Conservation (phyloP, 148 eudicot genomes). For the Heliosperma pusillum region DNA sequence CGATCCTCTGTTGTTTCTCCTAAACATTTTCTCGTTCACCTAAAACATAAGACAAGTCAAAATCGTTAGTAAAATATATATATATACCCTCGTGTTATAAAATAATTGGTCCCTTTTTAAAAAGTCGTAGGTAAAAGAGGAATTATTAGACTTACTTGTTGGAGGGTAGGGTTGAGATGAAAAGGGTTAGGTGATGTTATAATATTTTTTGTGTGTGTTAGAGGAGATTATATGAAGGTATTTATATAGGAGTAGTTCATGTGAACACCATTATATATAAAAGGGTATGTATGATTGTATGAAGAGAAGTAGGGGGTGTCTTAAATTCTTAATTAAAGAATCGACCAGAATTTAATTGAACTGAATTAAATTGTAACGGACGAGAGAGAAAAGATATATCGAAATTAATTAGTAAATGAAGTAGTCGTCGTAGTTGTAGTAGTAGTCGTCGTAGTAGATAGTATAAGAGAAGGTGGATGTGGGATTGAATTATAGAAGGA, state of each 20-base stretch:
- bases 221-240: background rate
- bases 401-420: background rate
- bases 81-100: background rate
- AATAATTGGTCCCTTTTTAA: background rate
- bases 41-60: conserved; percentile 9
- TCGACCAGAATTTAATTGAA: conserved; percentile 28
- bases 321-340: conserved; percentile 36
- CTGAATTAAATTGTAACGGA: conserved; percentile 18
- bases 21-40: conserved; percentile 19
- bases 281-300: background rate
- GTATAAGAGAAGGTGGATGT: background rate
- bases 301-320: conserved; percentile 17
- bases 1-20: conserved; percentile 11
- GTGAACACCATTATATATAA: conserved; percentile 42
- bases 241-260: conserved; percentile 25
- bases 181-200: background rate
- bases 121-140: too few relatives aligned
- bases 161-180: background rate
- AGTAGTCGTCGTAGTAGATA: too few relatives aligned
- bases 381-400: background rate
- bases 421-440: too few relatives aligned
- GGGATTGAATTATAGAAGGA: background rate
- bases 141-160: background rate
- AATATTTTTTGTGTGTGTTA: background rate
- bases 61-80: background rate